Evolutionary conservation across 345 rosid species (phyloP).

Genomic region (Psidium friedrichsthalianum): DNA sequence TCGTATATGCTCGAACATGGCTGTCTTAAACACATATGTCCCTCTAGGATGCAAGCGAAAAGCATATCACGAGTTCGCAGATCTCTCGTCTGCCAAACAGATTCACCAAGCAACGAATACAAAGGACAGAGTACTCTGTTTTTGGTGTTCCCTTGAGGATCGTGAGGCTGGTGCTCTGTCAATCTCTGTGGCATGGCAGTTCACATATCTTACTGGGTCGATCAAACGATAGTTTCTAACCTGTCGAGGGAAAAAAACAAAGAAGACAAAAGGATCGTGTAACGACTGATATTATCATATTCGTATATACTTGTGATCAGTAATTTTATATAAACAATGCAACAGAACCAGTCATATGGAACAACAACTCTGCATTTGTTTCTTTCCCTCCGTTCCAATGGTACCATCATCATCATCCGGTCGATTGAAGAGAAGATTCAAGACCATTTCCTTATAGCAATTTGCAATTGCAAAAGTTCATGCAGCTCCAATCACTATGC

Average conservation of each 20-base stretch:
- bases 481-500: background rate
- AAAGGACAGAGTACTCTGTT: background rate
- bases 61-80: background rate
- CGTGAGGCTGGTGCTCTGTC: background rate
- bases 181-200: background rate
- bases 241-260: background rate
- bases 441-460: background rate
- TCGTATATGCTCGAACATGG: background rate
- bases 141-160: background rate
- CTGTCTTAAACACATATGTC: background rate
- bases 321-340: background rate
- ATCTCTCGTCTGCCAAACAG: background rate
- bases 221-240: background rate
- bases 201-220: background rate
- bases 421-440: background rate
- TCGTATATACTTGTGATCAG: background rate
- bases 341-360: background rate
- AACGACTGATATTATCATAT: background rate
- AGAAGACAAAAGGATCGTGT: background rate
- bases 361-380: background rate
- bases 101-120: background rate
- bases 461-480: background rate
- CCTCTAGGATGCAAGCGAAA: background rate
- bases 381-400: background rate
- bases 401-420: background rate